These are phyloP conservation scores for Camelina sativa DNA, from an alignment of 345 rosid species.

Conservation along the genomic window DNA sequence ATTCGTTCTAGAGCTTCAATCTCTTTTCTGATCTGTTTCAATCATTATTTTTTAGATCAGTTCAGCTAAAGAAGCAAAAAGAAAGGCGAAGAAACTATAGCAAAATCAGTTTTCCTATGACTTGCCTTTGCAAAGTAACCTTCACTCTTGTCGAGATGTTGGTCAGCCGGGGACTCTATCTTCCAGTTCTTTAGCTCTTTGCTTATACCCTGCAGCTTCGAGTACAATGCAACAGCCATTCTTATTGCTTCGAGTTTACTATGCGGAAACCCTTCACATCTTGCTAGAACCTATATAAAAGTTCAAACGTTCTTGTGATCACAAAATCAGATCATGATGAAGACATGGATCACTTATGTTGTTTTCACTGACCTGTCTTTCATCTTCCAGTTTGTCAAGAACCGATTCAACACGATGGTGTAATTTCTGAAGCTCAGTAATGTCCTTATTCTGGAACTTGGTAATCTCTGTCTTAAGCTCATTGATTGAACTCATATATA, in stretches of 20 bases:
- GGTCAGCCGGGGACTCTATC: constrained; percentile 59
- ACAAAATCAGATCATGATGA: constrained; percentile 8
- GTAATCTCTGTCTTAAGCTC: constrained; percentile 60
- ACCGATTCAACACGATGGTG: constrained; percentile 68
- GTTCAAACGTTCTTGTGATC: constrained; percentile 7
- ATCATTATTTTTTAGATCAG: constrained; percentile 6
- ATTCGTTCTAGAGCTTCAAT: constrained; percentile 70
- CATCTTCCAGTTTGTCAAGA: constrained; percentile 80
- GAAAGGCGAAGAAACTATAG: not conserved
- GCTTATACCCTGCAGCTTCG: constrained; percentile 56
- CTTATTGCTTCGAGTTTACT: constrained; percentile 84
- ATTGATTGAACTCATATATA: constrained; percentile 57
- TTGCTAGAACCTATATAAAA: constrained; percentile 68
- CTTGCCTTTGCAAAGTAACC: constrained; percentile 77
- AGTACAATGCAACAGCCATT: constrained; percentile 63
- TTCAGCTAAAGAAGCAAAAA: constrained; percentile 1
- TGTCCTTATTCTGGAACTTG: constrained; percentile 71
- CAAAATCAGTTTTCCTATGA: constrained; percentile 16
- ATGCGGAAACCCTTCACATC: constrained; percentile 83
- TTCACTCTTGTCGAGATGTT: constrained; percentile 76
- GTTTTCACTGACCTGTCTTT: constrained; percentile 68
- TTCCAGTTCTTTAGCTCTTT: constrained; percentile 71
- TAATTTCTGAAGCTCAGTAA: constrained; percentile 67
- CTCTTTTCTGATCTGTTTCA: constrained; percentile 67
- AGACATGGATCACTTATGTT: constrained; percentile 17